Evolutionary conservation across 1,284 basidiomycete genomes (phyloP), one percentile per base, ranked within the genome.

Genomic region (Abortiporus biennis): DNA sequence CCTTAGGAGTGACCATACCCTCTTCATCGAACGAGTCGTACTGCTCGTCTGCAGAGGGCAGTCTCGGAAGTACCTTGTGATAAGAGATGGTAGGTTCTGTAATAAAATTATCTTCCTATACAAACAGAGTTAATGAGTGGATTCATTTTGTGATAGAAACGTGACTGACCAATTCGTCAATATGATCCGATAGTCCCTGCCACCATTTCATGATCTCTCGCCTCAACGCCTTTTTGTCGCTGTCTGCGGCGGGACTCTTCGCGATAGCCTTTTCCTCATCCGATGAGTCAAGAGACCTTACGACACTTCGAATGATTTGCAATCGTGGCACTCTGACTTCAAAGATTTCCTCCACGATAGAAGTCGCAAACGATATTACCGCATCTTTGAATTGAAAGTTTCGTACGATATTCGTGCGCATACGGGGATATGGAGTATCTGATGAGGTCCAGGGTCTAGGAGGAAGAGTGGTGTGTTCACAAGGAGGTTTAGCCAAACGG

Each of bases 121-220:
- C 8, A 41, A n/a, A 21, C 16, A 25, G 24, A 21, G 33, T 36
- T 43, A n/a, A n/a, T n/a, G n/a, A n/a, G n/a, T n/a, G n/a, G n/a
- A n/a, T n/a, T n/a, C n/a, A n/a, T n/a, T 46, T 32, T 43, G 36
- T 34, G 5, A 40, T 30, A 42, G 20, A 36, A 42, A 12, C 37
- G 33, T 4, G 20, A 27, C 77, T 36, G 48, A 80, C 80, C 46
- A 85, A 59, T 48, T 68, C 66, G 50, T 80, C 76, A 47, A 85
- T 64, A 55, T 78, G 70, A 43, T 77, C 74, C 1, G 73, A 65
- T 12, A 85, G 58, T 12, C 69, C 68, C 52, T 78, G 74, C 80
- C 80, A 85, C 76, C 79, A 85, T 24, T 51, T 53, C 54, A 67
- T 71, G 42, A 85, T 84, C 56, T 85, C 78, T 38, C 66, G 62